Percentiles rank a stretch among this genome's conserved stretches.
These are phyloP conservation scores for Dothistroma pini DNA, from an alignment of 2,329 filamentous ascomycete genomes.

Conservation along the genomic window DNA sequence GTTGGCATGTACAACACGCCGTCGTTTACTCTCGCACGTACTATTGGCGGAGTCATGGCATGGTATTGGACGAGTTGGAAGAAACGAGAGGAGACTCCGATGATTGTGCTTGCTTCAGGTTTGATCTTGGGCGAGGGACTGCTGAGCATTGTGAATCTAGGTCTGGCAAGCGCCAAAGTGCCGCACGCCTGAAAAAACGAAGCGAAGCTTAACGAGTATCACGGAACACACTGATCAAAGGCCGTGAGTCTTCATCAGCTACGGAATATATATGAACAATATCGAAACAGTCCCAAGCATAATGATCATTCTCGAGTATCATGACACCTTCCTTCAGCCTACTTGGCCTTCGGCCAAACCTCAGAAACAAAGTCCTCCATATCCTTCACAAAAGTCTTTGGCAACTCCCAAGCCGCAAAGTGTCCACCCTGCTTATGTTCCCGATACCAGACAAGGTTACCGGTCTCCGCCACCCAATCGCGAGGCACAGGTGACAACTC, in stretches of 20 bases:
- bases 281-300: not conserved
- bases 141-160: constrained; percentile 83
- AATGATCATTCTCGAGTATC: not conserved
- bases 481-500: constrained; percentile 41
- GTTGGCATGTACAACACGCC: constrained; percentile 98
- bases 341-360: constrained; percentile 27
- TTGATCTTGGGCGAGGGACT: constrained; percentile 91
- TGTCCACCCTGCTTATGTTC: constrained; percentile 40
- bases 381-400: constrained; percentile 30
- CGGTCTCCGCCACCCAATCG: constrained; percentile 37
- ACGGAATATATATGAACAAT: not conserved
- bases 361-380: constrained; percentile 33
- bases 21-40: constrained; percentile 86
- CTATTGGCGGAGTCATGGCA: constrained; percentile 70
- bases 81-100: constrained; percentile 61
- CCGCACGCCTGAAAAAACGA: constrained; percentile 57
- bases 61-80: constrained; percentile 70
- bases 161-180: constrained; percentile 71
- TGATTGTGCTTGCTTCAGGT: constrained; percentile 86
- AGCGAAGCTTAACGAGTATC: not conserved
- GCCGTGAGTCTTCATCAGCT: not conserved
- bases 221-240: not conserved
- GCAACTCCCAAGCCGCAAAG: constrained; percentile 39
- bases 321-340: not conserved
- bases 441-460: constrained; percentile 39